Conservation (phyloP, 2,329 filamentous ascomycete species). For the Diaporthe vaccinii region DNA sequence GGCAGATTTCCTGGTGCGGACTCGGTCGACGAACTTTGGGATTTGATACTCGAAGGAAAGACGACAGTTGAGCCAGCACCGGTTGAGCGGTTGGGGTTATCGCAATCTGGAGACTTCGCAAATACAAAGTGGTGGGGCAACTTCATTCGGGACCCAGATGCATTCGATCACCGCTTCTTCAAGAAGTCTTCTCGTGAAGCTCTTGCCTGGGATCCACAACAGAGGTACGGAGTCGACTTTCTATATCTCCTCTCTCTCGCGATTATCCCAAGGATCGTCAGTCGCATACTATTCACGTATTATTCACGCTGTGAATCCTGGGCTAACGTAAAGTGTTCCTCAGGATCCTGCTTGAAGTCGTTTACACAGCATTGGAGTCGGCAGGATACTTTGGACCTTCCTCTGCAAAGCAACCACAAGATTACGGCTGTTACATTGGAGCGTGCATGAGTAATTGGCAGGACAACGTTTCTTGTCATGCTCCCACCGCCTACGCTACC, state of each 20-base stretch:
- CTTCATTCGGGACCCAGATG: constrained; percentile 44
- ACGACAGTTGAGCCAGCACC: not conserved
- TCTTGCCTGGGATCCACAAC: constrained; percentile 55
- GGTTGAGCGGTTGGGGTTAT: not conserved
- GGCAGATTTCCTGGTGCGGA: constrained; percentile 51
- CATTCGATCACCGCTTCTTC: constrained; percentile 59
- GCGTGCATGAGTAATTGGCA: constrained; percentile 51
- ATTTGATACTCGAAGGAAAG: constrained; percentile 46
- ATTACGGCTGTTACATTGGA: not conserved
- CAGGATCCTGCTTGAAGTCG: not conserved
- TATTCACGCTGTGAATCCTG: no score
- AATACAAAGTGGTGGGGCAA: constrained; percentile 43
- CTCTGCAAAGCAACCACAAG: not conserved
- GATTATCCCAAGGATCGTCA: constrained; percentile 47
- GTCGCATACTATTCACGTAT: no score
- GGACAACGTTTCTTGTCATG: constrained; percentile 55
- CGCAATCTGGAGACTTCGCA: not conserved
- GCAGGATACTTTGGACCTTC: not conserved
- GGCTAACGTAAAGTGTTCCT: no score
- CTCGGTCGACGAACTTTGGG: constrained; percentile 50
- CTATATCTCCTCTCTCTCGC: constrained; percentile 25
- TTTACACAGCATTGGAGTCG: not conserved
- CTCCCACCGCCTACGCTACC: constrained; percentile 53
- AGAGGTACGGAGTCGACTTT: constrained; percentile 43
- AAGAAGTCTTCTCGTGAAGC: constrained; percentile 52